phyloP scores from a whole-genome alignment of 2,329 filamentous ascomycete species.

The Didymella keratinophila region DNA sequence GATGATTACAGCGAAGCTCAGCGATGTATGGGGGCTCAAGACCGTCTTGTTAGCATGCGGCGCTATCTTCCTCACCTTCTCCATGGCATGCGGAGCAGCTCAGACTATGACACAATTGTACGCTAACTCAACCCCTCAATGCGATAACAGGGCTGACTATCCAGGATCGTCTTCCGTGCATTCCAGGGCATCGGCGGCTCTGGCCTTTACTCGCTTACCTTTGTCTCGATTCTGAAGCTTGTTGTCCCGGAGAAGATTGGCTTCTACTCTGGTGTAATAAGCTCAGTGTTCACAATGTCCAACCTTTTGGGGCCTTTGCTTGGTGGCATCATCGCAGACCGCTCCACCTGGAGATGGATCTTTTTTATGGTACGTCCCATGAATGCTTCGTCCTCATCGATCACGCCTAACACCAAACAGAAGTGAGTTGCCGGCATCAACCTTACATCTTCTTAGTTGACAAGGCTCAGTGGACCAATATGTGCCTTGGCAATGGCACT shows the following conservation, averaged over 20 bases:
- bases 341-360: constrained; percentile 57
- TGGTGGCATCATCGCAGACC: constrained; percentile 54
- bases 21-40: constrained; percentile 43
- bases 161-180: constrained; percentile 49
- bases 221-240: constrained; percentile 43
- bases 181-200: constrained; percentile 59
- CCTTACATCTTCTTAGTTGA: constrained; percentile 1
- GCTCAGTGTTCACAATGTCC: constrained; percentile 52
- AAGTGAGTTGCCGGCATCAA: constrained; percentile 45
- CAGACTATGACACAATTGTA: constrained; percentile 44
- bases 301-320: constrained; percentile 56
- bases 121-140: background rate
- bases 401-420: no score
- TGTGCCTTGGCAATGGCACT: constrained; percentile 32
- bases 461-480: constrained; percentile 31
- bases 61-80: constrained; percentile 41
- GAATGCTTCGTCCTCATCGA: no score
- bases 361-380: constrained; percentile 48
- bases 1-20: constrained; percentile 46
- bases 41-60: constrained; percentile 32
- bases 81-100: constrained; percentile 42
- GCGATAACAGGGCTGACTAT: constrained; percentile 11
- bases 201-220: constrained; percentile 57
- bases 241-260: constrained; percentile 40
- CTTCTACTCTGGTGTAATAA: constrained; percentile 47